phyloP scores from a whole-genome alignment of 1,139 yeast genomes.

The Nakaseomyces uthaithaninus region DNA sequence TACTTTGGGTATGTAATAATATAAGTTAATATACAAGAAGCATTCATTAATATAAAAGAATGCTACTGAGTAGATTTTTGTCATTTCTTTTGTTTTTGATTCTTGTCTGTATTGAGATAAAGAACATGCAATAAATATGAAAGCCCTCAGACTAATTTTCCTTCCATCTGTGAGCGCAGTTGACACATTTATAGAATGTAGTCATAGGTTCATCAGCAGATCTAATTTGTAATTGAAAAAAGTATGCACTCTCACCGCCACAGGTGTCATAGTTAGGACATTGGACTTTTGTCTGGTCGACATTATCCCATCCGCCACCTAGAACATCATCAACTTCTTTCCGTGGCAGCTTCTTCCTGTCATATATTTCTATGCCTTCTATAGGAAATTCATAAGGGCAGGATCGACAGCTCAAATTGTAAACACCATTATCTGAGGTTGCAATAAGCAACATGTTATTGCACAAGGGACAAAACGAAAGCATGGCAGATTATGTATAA shows the following conservation, averaged over 20 bases:
- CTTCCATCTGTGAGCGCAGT: constrained; percentile 93
- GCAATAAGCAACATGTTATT: constrained; percentile 72
- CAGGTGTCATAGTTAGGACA: constrained; percentile 77
- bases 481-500: constrained; percentile 39
- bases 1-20: too few species aligned
- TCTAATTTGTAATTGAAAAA: constrained; percentile 92
- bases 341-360: constrained; percentile 71
- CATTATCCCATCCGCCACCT: constrained; percentile 99
- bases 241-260: constrained; percentile 87
- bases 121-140: too few species aligned
- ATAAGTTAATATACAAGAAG: too few species aligned
- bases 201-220: constrained; percentile 82
- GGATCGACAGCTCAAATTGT: constrained; percentile 67
- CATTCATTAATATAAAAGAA: too few species aligned
- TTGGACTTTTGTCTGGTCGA: constrained; percentile 81
- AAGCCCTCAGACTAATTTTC: constrained; percentile 79
- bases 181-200: constrained; percentile 87
- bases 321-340: constrained; percentile 93
- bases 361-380: constrained; percentile 72
- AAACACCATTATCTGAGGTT: constrained; percentile 34
- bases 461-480: constrained; percentile 90
- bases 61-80: too few species aligned
- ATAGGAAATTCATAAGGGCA: constrained; percentile 93
- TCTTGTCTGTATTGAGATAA: too few species aligned
- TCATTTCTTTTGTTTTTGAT: too few species aligned